Evolutionary conservation across 345 rosid genomes (phyloP).

Genomic region (Excoecaria agallocha): DNA sequence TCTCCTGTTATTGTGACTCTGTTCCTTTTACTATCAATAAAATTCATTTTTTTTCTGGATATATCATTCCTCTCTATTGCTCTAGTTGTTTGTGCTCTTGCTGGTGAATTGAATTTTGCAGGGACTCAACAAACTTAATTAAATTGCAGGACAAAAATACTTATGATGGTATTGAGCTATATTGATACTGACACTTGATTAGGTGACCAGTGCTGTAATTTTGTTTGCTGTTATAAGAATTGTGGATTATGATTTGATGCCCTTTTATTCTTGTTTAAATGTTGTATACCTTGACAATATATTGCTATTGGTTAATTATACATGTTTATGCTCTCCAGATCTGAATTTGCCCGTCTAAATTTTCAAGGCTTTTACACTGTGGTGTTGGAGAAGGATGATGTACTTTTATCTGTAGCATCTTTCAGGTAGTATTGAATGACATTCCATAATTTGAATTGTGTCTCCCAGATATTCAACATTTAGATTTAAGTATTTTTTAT

Average conservation of each 20-base stretch:
- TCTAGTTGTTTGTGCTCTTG: no score
- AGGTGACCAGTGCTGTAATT: background rate
- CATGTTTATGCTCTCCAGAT: constrained; percentile 47
- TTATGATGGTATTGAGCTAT: background rate
- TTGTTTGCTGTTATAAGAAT: background rate
- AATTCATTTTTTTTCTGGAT: no score
- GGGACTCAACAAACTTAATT: no score
- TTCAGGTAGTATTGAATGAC: constrained; percentile 53
- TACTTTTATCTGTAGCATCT: constrained; percentile 81
- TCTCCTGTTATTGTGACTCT: no score
- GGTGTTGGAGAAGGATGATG: constrained; percentile 85
- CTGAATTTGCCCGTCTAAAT: constrained; percentile 76
- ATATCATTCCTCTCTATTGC: no score
- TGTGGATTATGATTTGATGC: background rate
- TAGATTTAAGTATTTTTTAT: background rate
- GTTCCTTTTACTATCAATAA: no score
- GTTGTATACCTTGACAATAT: background rate
- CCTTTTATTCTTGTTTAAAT: background rate
- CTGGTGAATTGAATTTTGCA: no score
- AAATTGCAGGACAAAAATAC: background rate
- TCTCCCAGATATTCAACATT: background rate
- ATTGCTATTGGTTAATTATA: background rate
- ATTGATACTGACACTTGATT: background rate
- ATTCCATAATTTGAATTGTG: background rate
- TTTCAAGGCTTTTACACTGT: constrained; percentile 77